Evolutionary conservation across 371 early-diverging fungal genomes (phyloP).

Genomic region (Mucor indicus): DNA sequence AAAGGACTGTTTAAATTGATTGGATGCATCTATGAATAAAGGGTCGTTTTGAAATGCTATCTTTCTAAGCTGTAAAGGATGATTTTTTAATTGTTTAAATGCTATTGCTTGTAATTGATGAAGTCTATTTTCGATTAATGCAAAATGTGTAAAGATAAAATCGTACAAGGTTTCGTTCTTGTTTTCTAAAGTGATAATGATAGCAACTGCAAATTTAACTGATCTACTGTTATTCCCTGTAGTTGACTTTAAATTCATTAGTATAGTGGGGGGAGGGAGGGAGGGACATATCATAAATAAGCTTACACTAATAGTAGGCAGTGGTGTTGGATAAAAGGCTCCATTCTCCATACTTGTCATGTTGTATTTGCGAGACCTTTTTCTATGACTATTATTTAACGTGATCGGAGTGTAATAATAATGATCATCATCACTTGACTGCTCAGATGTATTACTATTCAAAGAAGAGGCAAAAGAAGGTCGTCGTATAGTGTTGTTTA

Average conservation of each 20-base stretch:
- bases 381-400: too few species aligned
- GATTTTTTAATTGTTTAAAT: conserved; percentile 35
- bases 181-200: conserved; percentile 54
- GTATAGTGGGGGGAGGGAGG: too few species aligned
- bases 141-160: conserved; percentile 66
- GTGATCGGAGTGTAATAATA: conserved; percentile 22
- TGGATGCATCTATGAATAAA: conserved; percentile 43
- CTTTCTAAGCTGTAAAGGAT: conserved; percentile 22
- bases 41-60: conserved; percentile 54
- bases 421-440: conserved; percentile 44
- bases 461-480: too few species aligned
- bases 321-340: conserved; percentile 58
- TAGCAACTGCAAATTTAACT: conserved; percentile 59
- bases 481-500: conserved; percentile 32
- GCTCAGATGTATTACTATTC: conserved; percentile 42
- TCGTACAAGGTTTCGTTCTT: conserved; percentile 52
- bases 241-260: too few species aligned
- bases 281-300: too few species aligned
- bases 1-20: conserved; percentile 50
- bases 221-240: too few species aligned
- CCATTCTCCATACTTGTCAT: conserved; percentile 68
- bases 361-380: conserved; percentile 53
- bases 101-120: conserved; percentile 59
- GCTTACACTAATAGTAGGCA: conserved; percentile 48
- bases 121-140: conserved; percentile 58